Percentiles rank a stretch among this genome's conserved stretches.
Evolutionary conservation across 495 filamentous ascomycete genomes (phyloP).

Genomic region (Aspergillus asperescens): DNA sequence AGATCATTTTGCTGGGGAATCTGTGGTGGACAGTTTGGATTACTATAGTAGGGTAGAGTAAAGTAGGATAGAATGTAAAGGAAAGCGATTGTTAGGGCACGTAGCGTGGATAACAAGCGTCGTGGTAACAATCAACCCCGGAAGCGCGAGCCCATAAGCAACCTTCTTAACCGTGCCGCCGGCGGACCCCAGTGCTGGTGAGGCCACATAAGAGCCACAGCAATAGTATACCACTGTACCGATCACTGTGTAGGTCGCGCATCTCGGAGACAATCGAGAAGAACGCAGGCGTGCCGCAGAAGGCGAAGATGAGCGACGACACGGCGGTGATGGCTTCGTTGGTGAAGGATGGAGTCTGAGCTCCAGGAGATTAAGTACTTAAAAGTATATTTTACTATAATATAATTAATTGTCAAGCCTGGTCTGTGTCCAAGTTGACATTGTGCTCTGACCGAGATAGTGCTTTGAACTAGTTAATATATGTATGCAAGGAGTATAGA

Average conservation of each 20-base stretch:
- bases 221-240: slow-evolving; percentile 65
- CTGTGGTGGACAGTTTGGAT: slow-evolving; percentile 19
- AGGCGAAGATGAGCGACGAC: slow-evolving; percentile 66
- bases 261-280: slow-evolving; percentile 73
- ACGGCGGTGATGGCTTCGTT: slow-evolving; percentile 50
- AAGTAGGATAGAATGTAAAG: too few relatives aligned
- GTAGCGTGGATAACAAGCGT: slow-evolving; percentile 29
- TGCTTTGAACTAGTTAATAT: too few relatives aligned
- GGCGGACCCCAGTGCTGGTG: slow-evolving; percentile 67
- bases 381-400: too few relatives aligned
- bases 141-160: slow-evolving; percentile 68
- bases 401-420: too few relatives aligned
- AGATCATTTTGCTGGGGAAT: slow-evolving; percentile 53
- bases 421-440: too few relatives aligned
- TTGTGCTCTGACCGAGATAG: too few relatives aligned
- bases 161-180: slow-evolving; percentile 57
- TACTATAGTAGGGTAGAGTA: too few relatives aligned
- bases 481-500: too few relatives aligned
- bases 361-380: slow-evolving; percentile 25
- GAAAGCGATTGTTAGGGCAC: too few relatives aligned
- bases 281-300: slow-evolving; percentile 56
- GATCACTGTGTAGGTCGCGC: slow-evolving; percentile 61
- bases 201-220: slow-evolving; percentile 60
- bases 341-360: slow-evolving; percentile 32
- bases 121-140: slow-evolving; percentile 41